These are phyloP conservation scores for Globisporangium polare DNA, from an alignment of 352 stramenopile species.

Conservation along the genomic window DNA sequence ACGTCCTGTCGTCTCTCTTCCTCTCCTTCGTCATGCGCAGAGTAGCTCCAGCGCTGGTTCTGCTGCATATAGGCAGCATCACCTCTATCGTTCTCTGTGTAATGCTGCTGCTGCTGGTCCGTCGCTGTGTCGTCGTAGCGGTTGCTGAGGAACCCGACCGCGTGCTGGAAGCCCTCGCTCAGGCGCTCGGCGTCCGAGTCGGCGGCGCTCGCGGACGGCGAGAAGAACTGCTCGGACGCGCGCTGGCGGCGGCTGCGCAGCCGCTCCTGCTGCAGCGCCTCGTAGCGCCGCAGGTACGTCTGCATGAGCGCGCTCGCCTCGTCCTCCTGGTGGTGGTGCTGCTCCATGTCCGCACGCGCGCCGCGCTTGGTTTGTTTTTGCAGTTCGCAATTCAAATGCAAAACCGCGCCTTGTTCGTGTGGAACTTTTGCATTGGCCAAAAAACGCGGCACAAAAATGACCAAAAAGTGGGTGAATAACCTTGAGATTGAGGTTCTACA, in stretches of 20 bases:
- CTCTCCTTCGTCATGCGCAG: not conserved
- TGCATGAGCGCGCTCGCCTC: constrained; percentile 21
- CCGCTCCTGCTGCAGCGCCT: constrained; percentile 46
- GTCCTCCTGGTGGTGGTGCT: not conserved
- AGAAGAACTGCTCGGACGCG: constrained; percentile 16
- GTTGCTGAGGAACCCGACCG: constrained; percentile 7
- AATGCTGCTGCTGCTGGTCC: not conserved
- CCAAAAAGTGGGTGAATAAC: not conserved
- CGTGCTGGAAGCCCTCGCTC: constrained; percentile 6
- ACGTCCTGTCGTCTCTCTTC: not conserved
- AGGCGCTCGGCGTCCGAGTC: constrained; percentile 5
- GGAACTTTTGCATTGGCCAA: not conserved
- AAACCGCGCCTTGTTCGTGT: not conserved
- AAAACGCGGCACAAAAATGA: not conserved
- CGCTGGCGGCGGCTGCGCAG: constrained; percentile 20
- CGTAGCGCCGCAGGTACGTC: constrained; percentile 48
- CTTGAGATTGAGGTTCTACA: no score
- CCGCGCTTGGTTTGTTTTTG: not conserved
- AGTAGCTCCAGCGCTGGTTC: constrained; percentile 4
- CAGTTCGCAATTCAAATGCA: constrained; percentile 10
- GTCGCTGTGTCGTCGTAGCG: constrained; percentile 5
- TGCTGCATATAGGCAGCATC: not conserved
- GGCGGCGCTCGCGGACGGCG: constrained; percentile 3
- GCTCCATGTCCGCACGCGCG: not conserved
- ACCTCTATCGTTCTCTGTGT: not conserved